Base-by-base conservation (phyloP, 345 rosid genomes). In the Combretum micranthum region DNA sequence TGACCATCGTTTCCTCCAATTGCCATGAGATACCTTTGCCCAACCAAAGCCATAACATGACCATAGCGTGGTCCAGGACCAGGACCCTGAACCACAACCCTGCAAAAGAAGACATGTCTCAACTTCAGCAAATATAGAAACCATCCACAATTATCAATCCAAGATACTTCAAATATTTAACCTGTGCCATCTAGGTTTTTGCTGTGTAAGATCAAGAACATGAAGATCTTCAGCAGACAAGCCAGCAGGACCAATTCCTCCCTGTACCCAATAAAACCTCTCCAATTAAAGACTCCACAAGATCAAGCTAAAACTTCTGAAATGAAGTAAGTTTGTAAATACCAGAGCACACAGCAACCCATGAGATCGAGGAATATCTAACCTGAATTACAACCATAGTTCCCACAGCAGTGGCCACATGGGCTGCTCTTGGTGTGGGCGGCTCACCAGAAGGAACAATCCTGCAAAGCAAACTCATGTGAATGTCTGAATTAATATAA, bases 301-400 rank as follows among this genome's bases (percentile, higher is more conserved):
- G 19, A 32, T 32, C 39, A 32, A 32, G 39, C 39, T 32, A 43
- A 25, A 44, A 47, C 0, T 32, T 32, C 39, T 32, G 10, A 11
- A 32, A 32, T 7, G 10, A 32, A 32, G 39, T 7, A 32, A 7
- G 39, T 32, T 39, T 12, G 4, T 57, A 39, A 42, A 52, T 67
- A n/a, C 60, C 64, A 70, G 42, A 59, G 42, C 59, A 53, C 32
- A 44, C 57, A 53, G 18, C 49, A 17, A n/a, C n/a, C n/a, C n/a
- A n/a, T n/a, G n/a, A 47, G 57, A 23, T 56, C 47, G 44, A 16
- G 42, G 42, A 23, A 64, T 25, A 43, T 65, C 59, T 68, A 87
- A 93, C 99, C 99, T 93, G 99, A 77, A 93, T 85, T 64, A 93
- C 99, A 19, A 93, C 99, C 99, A 93, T 93, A 44, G 99, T 93